A percentile compares a stretch with the other conserved stretches of the same genome.
Conservation (phyloP, 2,329 filamentous ascomycete genomes). For the Harringtonia aguacate region DNA sequence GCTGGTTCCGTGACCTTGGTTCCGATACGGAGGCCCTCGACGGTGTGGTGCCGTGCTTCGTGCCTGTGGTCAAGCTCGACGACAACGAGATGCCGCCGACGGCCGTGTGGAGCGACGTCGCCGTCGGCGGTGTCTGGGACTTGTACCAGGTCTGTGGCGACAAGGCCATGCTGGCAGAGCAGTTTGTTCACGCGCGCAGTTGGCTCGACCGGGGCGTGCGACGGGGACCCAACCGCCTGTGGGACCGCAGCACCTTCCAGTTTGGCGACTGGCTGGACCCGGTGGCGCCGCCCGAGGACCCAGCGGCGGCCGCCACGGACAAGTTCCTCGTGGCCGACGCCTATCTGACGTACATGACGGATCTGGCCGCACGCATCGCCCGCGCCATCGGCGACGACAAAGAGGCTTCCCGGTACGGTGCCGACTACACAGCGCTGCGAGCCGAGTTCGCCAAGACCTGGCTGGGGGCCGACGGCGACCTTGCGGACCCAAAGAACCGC, state of each 20-base stretch:
- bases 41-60: slow-evolving; percentile 16
- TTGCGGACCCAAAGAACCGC: no score
- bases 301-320: slow-evolving; percentile 21
- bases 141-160: slow-evolving; percentile 19
- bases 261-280: slow-evolving; percentile 30
- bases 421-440: slow-evolving; percentile 13
- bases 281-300: slow-evolving; percentile 21
- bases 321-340: slow-evolving; percentile 24
- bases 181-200: slow-evolving; percentile 17
- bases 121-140: slow-evolving; percentile 18
- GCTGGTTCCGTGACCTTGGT: slow-evolving; percentile 42
- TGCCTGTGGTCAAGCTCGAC: slow-evolving; percentile 10
- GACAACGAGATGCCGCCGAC: neutral
- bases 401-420: slow-evolving; percentile 12
- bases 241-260: slow-evolving; percentile 14
- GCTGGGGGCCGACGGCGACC: slow-evolving; percentile 10
- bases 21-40: slow-evolving; percentile 23
- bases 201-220: slow-evolving; percentile 19
- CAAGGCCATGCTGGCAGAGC: slow-evolving; percentile 15
- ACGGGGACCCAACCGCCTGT: slow-evolving; percentile 15
- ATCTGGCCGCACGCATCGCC: slow-evolving; percentile 16
- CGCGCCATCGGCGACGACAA: slow-evolving; percentile 13
- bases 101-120: slow-evolving; percentile 18
- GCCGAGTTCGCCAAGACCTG: slow-evolving; percentile 18
- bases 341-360: slow-evolving; percentile 24